Evolutionary conservation across 164 flowering plant genomes (phyloP).

Genomic region (Vitis cinerea): DNA sequence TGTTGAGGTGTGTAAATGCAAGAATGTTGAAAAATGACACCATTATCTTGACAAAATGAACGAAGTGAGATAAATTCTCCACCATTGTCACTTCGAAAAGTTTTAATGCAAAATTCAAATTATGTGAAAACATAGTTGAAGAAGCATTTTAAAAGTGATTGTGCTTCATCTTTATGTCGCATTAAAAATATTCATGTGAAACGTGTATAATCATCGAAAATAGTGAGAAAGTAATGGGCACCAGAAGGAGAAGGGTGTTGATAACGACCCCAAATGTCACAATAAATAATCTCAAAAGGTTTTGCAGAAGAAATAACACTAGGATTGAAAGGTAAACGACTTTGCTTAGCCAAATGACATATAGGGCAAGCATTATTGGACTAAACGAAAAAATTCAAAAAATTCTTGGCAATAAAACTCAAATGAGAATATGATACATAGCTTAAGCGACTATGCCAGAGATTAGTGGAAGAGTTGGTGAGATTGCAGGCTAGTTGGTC

Average conservation of each 20-base stretch:
- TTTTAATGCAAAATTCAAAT: background rate
- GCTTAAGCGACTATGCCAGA: background rate
- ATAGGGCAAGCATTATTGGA: background rate
- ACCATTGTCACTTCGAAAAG: background rate
- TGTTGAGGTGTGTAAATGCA: background rate
- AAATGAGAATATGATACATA: background rate
- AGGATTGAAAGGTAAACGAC: background rate
- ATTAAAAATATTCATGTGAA: background rate
- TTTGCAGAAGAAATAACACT: background rate
- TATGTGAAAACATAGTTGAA: background rate
- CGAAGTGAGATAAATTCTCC: constrained; percentile 1
- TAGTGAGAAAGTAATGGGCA: background rate
- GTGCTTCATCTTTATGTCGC: background rate
- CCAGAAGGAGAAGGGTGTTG: too few relatives aligned
- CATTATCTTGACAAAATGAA: background rate
- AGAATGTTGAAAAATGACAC: background rate
- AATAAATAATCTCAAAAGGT: background rate
- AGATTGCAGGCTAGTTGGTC: constrained; percentile 1
- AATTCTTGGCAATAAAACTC: background rate
- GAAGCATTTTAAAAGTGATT: constrained; percentile 2
- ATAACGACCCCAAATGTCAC: background rate
- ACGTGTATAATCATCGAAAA: background rate
- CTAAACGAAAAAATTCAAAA: background rate
- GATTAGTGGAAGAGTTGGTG: background rate
- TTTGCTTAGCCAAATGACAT: background rate